Evolutionary conservation across 176 grass and related monocot species (phyloP).

Genomic region (Bolboschoenus planiculmis): DNA sequence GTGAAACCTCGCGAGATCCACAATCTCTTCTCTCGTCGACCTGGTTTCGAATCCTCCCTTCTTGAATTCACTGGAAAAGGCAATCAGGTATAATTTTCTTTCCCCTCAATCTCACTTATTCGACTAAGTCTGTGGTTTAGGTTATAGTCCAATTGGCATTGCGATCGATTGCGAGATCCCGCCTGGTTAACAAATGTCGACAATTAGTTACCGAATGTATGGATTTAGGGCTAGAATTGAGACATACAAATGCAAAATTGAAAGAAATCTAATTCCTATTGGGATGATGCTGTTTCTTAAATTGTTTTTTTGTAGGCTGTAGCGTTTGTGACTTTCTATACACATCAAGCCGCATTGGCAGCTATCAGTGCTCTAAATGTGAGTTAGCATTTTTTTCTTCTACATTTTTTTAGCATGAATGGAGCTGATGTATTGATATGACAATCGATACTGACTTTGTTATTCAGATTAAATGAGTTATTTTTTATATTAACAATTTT

Average conservation of each 20-base stretch:
- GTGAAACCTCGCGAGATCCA: constrained; percentile 86
- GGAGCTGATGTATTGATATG: no score
- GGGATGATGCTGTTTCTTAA: background rate
- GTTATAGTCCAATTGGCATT: no score
- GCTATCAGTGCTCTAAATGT: constrained; percentile 74
- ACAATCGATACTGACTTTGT: no score
- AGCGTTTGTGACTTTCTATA: constrained; percentile 85
- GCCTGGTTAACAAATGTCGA: no score
- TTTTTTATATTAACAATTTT: no score
- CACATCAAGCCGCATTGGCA: constrained; percentile 67
- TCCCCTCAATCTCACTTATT: background rate
- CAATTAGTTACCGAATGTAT: background rate
- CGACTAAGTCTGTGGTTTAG: no score
- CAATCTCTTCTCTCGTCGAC: constrained; percentile 79
- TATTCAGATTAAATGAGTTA: no score
- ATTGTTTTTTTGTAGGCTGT: constrained; percentile 56
- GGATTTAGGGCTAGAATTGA: background rate
- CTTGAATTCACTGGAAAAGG: constrained; percentile 87
- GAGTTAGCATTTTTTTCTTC: constrained; percentile 21
- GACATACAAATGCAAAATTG: background rate
- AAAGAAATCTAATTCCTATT: background rate
- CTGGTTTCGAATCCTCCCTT: constrained; percentile 79
- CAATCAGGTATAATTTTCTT: constrained; percentile 45
- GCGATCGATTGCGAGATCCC: no score
- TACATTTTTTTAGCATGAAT: background rate